A percentile compares a stretch with the other conserved stretches of the same genome.
phyloP scores from a whole-genome alignment of 345 rosid species.

The Ceriops tagal region DNA sequence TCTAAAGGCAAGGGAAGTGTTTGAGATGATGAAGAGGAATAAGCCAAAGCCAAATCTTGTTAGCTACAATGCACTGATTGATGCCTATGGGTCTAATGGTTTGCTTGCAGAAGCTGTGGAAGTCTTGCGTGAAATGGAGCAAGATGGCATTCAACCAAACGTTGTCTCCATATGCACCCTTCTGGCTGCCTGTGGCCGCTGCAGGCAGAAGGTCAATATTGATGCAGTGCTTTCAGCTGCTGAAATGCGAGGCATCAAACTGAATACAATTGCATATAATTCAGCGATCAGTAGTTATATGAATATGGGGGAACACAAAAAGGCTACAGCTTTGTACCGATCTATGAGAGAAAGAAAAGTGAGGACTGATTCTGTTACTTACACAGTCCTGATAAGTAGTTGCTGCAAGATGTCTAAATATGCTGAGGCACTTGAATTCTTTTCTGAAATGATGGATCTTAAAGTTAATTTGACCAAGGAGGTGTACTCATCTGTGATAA shows the following conservation, averaged over 20 bases:
- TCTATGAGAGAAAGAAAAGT: constrained; percentile 70
- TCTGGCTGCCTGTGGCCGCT: constrained; percentile 81
- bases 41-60: constrained; percentile 71
- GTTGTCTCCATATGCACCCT: constrained; percentile 80
- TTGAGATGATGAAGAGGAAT: constrained; percentile 62
- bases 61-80: constrained; percentile 77
- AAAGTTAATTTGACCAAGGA: constrained; percentile 67
- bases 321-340: constrained; percentile 57
- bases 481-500: constrained; percentile 69
- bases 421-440: constrained; percentile 65
- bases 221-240: constrained; percentile 79
- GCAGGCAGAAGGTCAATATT: constrained; percentile 61
- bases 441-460: constrained; percentile 56
- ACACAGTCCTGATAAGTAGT: constrained; percentile 70
- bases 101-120: constrained; percentile 71
- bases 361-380: constrained; percentile 70
- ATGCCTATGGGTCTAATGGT: constrained; percentile 90
- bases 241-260: constrained; percentile 63
- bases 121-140: constrained; percentile 77
- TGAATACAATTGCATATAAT: constrained; percentile 80
- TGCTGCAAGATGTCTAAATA: constrained; percentile 71
- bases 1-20: constrained; percentile 65
- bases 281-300: constrained; percentile 84
- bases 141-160: constrained; percentile 61
- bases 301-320: constrained; percentile 76